A percentile compares a stretch with the other conserved stretches of the same genome.
phyloP scores from a whole-genome alignment of 2,329 filamentous ascomycete species.

The Xylariaceae sp. region DNA sequence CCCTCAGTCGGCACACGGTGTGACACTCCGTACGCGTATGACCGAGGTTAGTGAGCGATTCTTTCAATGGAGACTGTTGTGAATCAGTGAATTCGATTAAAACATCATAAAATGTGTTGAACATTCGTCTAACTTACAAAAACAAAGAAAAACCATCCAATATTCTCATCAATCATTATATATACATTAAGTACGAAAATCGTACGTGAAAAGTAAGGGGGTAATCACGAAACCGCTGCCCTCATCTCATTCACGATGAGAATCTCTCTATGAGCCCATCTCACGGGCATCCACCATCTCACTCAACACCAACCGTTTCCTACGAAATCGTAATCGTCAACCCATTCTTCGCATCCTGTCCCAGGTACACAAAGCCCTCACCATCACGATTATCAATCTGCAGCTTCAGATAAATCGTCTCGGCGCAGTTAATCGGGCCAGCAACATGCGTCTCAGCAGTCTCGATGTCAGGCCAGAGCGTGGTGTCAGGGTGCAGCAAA shows the following conservation, averaged over 20 bases:
- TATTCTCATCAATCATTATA: no score
- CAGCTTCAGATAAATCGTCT: slow-evolving; percentile 29
- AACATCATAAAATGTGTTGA: no score
- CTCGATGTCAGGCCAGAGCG: slow-evolving; percentile 27
- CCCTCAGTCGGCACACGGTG: no score
- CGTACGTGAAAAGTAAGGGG: no score
- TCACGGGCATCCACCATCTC: neutral
- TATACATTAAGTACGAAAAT: no score
- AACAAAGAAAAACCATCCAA: no score
- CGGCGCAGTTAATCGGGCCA: slow-evolving; percentile 26
- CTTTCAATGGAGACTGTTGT: no score
- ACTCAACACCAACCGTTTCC: neutral
- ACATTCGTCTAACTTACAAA: no score
- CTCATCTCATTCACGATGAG: neutral
- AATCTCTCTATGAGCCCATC: neutral
- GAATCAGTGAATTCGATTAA: no score
- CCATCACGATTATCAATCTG: slow-evolving; percentile 18
- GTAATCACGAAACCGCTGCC: no score
- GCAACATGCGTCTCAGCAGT: slow-evolving; percentile 17
- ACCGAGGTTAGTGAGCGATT: no score
- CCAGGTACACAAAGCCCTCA: slow-evolving; percentile 29
- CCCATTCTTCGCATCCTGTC: slow-evolving; percentile 31
- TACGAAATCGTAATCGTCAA: slow-evolving; percentile 14
- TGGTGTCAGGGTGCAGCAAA: slow-evolving; percentile 27
- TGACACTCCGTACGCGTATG: no score